A percentile compares a stretch with the other conserved stretches of the same genome.
phyloP scores from a whole-genome alignment of 179 eudicot species.

The Beta lomatogona region DNA sequence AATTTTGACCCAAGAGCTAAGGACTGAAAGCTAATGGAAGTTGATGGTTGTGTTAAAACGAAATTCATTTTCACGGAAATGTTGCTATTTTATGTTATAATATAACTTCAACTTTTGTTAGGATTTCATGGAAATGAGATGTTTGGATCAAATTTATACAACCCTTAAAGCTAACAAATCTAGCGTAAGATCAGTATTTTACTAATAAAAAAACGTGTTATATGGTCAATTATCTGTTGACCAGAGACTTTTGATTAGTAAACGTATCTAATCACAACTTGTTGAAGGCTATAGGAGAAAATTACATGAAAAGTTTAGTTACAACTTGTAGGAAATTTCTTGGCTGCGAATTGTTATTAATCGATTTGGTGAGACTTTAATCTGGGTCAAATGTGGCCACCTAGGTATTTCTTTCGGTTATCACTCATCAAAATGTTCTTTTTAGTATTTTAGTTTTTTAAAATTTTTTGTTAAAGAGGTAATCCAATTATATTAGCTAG shows the following conservation, averaged over 20 bases:
- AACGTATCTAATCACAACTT: neutral
- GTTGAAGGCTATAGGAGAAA: neutral
- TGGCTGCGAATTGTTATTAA: too few species aligned
- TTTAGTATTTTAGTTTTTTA: too few species aligned
- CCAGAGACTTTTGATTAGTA: neutral
- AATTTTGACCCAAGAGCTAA: neutral
- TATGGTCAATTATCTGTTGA: neutral
- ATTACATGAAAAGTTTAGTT: too few species aligned
- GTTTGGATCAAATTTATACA: neutral
- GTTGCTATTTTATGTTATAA: neutral
- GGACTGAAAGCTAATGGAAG: neutral
- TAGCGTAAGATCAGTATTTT: neutral
- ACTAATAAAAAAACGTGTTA: neutral
- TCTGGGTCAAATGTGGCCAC: too few species aligned
- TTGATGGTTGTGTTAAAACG: slow-evolving; percentile 8
- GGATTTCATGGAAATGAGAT: neutral
- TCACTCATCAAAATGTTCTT: too few species aligned
- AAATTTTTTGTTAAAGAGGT: too few species aligned
- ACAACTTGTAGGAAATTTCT: too few species aligned
- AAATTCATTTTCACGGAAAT: slow-evolving; percentile 1
- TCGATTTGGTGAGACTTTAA: too few species aligned
- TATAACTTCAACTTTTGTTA: neutral
- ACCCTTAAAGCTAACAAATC: neutral
- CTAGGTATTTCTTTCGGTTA: too few species aligned
- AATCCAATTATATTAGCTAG: too few species aligned